These are phyloP conservation scores for Mycena haematopus DNA, from an alignment of 768 basidiomycete genomes.

Conservation along the genomic window DNA sequence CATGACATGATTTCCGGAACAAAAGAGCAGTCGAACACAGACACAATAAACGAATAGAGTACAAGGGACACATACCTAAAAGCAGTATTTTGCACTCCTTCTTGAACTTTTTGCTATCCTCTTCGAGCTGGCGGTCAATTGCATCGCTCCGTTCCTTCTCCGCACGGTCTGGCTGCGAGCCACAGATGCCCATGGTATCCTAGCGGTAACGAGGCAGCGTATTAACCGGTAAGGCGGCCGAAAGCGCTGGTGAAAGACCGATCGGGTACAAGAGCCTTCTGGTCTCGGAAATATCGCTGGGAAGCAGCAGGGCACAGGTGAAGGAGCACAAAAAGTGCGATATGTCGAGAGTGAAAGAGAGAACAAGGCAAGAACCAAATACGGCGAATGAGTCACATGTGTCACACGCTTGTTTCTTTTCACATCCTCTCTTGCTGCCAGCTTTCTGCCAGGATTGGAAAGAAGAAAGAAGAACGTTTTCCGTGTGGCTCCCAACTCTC, in stretches of 20 bases:
- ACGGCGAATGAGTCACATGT: background rate
- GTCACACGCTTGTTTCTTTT: background rate
- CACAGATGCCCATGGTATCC: conserved; percentile 28
- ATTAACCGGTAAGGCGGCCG: background rate
- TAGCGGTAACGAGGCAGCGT: background rate
- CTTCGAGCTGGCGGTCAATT: conserved; percentile 64
- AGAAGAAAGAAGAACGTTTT: conserved; percentile 9
- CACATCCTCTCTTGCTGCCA: background rate
- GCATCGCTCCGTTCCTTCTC: conserved; percentile 43
- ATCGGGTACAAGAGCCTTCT: background rate
- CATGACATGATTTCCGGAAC: conserved; percentile 6
- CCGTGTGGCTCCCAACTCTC: conserved; percentile 14
- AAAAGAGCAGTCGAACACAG: conserved; percentile 16
- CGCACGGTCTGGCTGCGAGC: conserved; percentile 21
- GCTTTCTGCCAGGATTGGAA: background rate
- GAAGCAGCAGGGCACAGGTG: background rate
- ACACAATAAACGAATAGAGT: conserved; percentile 11
- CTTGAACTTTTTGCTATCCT: conserved; percentile 58
- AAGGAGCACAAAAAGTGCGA: background rate
- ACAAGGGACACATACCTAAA: conserved; percentile 42
- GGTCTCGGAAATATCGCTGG: background rate
- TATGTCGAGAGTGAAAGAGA: background rate
- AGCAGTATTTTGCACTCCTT: conserved; percentile 70
- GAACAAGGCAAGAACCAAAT: conserved; percentile 15
- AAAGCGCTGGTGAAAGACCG: background rate